A percentile compares a stretch with the other conserved stretches of the same genome.
Evolutionary conservation across 2,329 filamentous ascomycete genomes (phyloP).

Genomic region (Aspergillus glaucus): DNA sequence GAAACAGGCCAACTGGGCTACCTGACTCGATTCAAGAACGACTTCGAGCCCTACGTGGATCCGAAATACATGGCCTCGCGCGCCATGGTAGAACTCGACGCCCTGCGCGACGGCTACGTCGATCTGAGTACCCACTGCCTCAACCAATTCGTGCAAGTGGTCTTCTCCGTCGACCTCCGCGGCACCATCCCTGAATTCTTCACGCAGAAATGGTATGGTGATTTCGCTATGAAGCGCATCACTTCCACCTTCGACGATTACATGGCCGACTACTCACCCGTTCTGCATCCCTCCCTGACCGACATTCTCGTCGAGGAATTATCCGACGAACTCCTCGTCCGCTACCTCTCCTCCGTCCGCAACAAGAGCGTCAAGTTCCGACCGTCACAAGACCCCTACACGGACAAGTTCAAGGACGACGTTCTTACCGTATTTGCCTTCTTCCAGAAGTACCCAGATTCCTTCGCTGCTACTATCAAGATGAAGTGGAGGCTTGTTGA

Average conservation of each 20-base stretch:
- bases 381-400: conserved; percentile 70
- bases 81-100: conserved; percentile 64
- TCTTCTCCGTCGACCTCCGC: conserved; percentile 86
- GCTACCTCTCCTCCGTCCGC: conserved; percentile 75
- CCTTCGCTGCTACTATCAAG: conserved; percentile 69
- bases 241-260: conserved; percentile 95
- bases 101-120: conserved; percentile 83
- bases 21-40: conserved; percentile 75
- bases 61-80: conserved; percentile 69
- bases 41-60: conserved; percentile 74
- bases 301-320: conserved; percentile 94
- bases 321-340: conserved; percentile 79
- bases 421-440: conserved; percentile 85
- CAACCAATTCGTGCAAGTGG: conserved; percentile 73
- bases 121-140: conserved; percentile 94
- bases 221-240: conserved; percentile 86
- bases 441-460: conserved; percentile 66
- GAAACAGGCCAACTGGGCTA: conserved; percentile 75
- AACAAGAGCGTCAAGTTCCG: conserved; percentile 89
- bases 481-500: conserved; percentile 89
- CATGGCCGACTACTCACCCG: conserved; percentile 74
- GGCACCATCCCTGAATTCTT: conserved; percentile 83
- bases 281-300: conserved; percentile 77
- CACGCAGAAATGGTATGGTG: conserved; percentile 80
- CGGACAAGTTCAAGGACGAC: conserved; percentile 90